Base-by-base conservation (phyloP, 108 stramenopile species). In the Licmophora abbreviata region DNA sequence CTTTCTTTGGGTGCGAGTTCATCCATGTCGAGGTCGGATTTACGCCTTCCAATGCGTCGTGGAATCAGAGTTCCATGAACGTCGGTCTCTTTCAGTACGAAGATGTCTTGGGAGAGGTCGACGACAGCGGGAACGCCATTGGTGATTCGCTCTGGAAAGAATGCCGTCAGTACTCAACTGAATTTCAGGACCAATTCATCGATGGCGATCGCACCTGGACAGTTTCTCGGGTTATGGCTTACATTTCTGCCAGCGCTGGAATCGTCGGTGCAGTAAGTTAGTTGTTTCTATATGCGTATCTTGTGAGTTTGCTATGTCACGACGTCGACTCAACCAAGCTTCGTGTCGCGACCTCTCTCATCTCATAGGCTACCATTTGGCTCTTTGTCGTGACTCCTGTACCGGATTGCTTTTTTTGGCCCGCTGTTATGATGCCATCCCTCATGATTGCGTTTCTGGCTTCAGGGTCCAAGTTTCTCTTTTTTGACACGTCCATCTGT, bases 1-100 rank as follows among this genome's bases (percentile, higher is more conserved):
- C 74, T 29, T 62, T 80, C 4, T 42, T 56, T 14, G 78, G 78
- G 0, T 88, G 86, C 45, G 69, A 81, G 29, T 88, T 88, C 44
- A 61, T 83, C 24, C 62, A 77, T 15, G 58, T 88, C 51, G 59
- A 88, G 26, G 72, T 88, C 47, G 82, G 81, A 12, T 83, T 88
- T 56, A 62, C 63, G 9, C 81, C 81, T 3, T 31, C 63, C 8
- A 88, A 88, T 56, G 40, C 48, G 18, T 72, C 59, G 17, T 88
- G 77, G 82, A 80, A 80, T 47, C 36, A 54, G 42, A 61, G 61
- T 31, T 41, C 47, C 2, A 37, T 41, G 26, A 29, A 56, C 18
- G 21, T 74, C 0, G 73, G 73, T 14, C 26, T 74, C 17, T 68
- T 74, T 54, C 45, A 49, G 1, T 68, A 64, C 33, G n/a, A 32